Base-by-base conservation (phyloP, 164 flowering plant species). In the Macadamia tetraphylla region DNA sequence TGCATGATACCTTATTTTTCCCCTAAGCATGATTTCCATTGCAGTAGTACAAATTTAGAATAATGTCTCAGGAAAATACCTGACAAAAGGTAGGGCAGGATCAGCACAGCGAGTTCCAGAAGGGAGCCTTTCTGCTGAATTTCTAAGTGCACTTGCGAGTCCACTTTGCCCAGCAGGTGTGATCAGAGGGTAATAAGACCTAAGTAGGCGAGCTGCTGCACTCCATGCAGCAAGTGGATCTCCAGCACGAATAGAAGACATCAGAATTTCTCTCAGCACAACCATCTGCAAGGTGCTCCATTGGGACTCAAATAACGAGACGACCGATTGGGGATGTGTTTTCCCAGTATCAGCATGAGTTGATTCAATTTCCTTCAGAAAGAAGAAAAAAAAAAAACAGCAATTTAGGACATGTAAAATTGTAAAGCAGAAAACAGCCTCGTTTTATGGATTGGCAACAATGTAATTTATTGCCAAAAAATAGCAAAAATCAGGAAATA, bases 211-310 rank as follows among this genome's bases (percentile, higher is more conserved):
- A 68, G 99, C 96, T 68, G 99, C 97, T 65, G 99, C 98, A 86
- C 99, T 91, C 99, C 99, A 95, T 43, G 98, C 98, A 79, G 94
- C 88, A 79, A 92, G 88, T 75, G 98, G 97, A 83, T 95, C 99
- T 70, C 99, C 97, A 29, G 98, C 98, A 78, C 97, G 93, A 44
- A 90, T 86, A 73, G 99, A 87, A 74, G 99, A 92, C 17, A 91
- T 73, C 70, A 95, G 82, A 71, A 95, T 92, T 77, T 95, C 99
- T 74, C 94, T 85, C 53, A 95, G 84, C 17, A 95, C 98, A 79
- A 92, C 99, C 99, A 95, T 95, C 81, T 95, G 99, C 71, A 95
- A 76, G 63, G 96, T 92, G 82, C 98, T 95, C 99, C 99, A 95
- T 52, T 95, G 99, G 63, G 96, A 92, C 76, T 88, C 99, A 79